Percentiles rank a stretch among this genome's conserved stretches.
These are phyloP conservation scores for Senecio squalidus DNA, from an alignment of 140 eudicot genomes.

Conservation along the genomic window DNA sequence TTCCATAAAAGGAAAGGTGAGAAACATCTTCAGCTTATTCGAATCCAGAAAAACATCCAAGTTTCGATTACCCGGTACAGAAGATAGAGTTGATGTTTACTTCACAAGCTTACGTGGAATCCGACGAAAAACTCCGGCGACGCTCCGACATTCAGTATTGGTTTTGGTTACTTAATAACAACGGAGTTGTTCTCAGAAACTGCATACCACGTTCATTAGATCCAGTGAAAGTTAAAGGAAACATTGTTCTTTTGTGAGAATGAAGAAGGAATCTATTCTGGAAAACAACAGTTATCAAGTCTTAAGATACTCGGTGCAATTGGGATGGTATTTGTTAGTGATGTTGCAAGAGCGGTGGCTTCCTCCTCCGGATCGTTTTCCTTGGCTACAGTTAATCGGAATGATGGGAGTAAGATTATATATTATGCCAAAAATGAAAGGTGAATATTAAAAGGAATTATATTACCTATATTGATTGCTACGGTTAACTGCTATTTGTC, in stretches of 20 bases:
- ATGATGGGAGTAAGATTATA: conserved; percentile 44
- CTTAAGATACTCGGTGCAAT: conserved; percentile 42
- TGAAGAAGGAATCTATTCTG: conserved; percentile 14
- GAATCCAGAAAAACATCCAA: conserved; percentile 38
- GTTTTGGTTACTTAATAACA: neutral
- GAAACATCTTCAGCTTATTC: conserved; percentile 47
- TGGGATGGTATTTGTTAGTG: conserved; percentile 49
- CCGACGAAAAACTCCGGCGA: too few species aligned
- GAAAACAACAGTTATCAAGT: conserved; percentile 13
- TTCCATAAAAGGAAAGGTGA: conserved; percentile 67
- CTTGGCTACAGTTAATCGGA: conserved; percentile 29
- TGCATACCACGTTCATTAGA: conserved; percentile 60
- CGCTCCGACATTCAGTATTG: too few species aligned
- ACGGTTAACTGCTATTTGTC: too few species aligned
- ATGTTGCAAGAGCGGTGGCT: conserved; percentile 38
- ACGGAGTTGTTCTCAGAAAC: conserved; percentile 37
- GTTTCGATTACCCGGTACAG: conserved; percentile 61
- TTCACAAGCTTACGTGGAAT: conserved; percentile 88
- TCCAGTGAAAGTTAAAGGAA: conserved; percentile 50
- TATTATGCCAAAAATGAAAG: conserved; percentile 50
- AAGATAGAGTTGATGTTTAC: conserved; percentile 78
- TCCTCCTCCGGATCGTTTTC: conserved; percentile 39
- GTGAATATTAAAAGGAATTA: conserved; percentile 17
- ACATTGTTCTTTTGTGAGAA: conserved; percentile 55
- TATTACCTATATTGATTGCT: neutral